Base-by-base conservation (phyloP, 1,139 yeast species). In the Blastobotrys capitulatus region DNA sequence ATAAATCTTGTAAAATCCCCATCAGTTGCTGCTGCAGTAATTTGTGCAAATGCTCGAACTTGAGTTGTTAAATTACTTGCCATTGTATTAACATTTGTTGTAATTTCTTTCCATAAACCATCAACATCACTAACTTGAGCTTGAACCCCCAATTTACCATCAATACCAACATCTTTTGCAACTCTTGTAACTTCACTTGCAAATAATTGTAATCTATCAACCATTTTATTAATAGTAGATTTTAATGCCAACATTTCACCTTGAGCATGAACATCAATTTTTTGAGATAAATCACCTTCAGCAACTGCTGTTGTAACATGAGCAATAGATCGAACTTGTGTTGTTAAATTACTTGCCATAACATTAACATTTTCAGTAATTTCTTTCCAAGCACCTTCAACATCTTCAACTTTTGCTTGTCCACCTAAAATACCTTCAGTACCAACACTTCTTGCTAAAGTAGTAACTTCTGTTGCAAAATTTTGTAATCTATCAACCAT, bases 241-340 rank as follows among this genome's bases (percentile, higher is more conserved):
- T 85, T 86, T 65, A 85, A 75, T 52, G 86, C 90, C 56, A 84
- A 74, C 65, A 69, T 69, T 67, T 86, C 95, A 49, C 96, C 96
- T 65, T 86, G 94, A 12, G 95, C 95, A 62, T 83, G 92, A 26
- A 87, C 95, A 59, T 81, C 88, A 69, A 87, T 87, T 67, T 87
- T 87, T 65, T 86, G 95, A 2, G 89, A 82, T 60, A 87, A 75
- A 64, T 87, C 95, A 63, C 96, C 96, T 69, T 86, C 87, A 2
- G 95, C 95, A 46, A 87, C 95, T 1, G 95, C 95, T 1, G 95
- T 87, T 0, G 96, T 87, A 47, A 87, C 95, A 2, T 90, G 85
- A 8, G 95, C 95, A 61, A 87, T 87, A 3, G 92, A 81, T 68
- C 96, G 79, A 60, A 87, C 95, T 71, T 87, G 96, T 57, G 85